Conservation (phyloP, 768 basidiomycete species). For the Kwoniella bestiolae region DNA sequence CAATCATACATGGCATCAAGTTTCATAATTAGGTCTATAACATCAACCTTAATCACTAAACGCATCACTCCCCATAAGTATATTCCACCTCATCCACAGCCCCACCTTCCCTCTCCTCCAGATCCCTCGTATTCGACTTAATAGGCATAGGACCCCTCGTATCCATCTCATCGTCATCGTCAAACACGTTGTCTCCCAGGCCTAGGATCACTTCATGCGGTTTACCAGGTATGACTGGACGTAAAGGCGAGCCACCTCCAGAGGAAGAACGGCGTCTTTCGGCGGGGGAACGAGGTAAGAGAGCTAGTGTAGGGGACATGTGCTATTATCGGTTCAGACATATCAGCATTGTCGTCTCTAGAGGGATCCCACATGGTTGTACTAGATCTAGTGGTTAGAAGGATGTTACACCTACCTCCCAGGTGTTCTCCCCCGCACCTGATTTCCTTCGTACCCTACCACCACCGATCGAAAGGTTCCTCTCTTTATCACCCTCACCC, state of each 20-base stretch:
- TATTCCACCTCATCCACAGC: slow-evolving; percentile 59
- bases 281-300: slow-evolving; percentile 87
- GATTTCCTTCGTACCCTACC: slow-evolving; percentile 63
- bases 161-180: slow-evolving; percentile 69
- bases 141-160: slow-evolving; percentile 71
- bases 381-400: too few species aligned
- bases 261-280: slow-evolving; percentile 72
- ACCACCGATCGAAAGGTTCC: slow-evolving; percentile 62
- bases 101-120: slow-evolving; percentile 46
- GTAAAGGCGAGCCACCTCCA: slow-evolving; percentile 68
- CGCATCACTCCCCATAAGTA: slow-evolving; percentile 50
- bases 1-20: too few species aligned
- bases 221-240: slow-evolving; percentile 74
- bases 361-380: background rate
- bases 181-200: slow-evolving; percentile 64
- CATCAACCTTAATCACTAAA: too few species aligned
- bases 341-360: background rate
- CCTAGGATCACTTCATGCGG: slow-evolving; percentile 6
- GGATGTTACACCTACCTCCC: slow-evolving; percentile 95
- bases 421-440: slow-evolving; percentile 77
- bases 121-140: slow-evolving; percentile 46
- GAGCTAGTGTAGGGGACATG: slow-evolving; percentile 94
- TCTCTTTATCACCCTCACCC: slow-evolving; percentile 46
- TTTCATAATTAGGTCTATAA: too few species aligned
- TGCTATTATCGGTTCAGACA: slow-evolving; percentile 64